Conservation (phyloP, 179 eudicot genomes). For the Corrigiola litoralis region DNA sequence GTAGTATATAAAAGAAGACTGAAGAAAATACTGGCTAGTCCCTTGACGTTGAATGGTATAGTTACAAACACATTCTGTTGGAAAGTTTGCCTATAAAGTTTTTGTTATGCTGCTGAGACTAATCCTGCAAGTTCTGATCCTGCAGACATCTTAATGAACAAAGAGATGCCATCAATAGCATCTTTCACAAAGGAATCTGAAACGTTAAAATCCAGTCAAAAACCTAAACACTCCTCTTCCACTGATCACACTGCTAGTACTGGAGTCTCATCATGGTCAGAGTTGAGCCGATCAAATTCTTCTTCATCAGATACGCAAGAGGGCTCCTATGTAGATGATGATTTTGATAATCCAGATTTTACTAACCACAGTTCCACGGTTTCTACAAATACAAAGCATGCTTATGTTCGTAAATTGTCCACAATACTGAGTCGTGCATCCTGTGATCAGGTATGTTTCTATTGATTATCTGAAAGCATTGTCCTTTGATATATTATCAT, state of each 20-base stretch:
- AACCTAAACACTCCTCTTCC: slow-evolving; percentile 19
- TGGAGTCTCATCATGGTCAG: slow-evolving; percentile 30
- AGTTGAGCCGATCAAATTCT: slow-evolving; percentile 25
- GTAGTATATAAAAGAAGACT: slow-evolving; percentile 52
- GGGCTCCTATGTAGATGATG: slow-evolving; percentile 9
- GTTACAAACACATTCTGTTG: neutral
- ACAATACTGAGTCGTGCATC: slow-evolving; percentile 18
- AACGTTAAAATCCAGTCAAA: slow-evolving; percentile 19
- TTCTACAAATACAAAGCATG: slow-evolving; percentile 36
- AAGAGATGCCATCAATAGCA: slow-evolving; percentile 6
- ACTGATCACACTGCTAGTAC: slow-evolving; percentile 12
- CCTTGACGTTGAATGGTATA: slow-evolving; percentile 41
- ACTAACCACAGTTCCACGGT: slow-evolving; percentile 13
- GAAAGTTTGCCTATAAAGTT: neutral
- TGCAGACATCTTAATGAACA: slow-evolving; percentile 25
- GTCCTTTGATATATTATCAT: neutral
- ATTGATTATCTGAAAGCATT: neutral
- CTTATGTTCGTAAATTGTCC: slow-evolving; percentile 17
- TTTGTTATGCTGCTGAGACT: neutral
- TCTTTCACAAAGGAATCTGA: neutral
- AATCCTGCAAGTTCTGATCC: neutral
- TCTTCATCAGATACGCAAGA: slow-evolving; percentile 22
- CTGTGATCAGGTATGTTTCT: slow-evolving; percentile 22
- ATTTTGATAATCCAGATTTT: slow-evolving; percentile 9
- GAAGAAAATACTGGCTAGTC: slow-evolving; percentile 36